Conservation (phyloP, 2,329 filamentous ascomycete species). For the Epichloe uncinata region DNA sequence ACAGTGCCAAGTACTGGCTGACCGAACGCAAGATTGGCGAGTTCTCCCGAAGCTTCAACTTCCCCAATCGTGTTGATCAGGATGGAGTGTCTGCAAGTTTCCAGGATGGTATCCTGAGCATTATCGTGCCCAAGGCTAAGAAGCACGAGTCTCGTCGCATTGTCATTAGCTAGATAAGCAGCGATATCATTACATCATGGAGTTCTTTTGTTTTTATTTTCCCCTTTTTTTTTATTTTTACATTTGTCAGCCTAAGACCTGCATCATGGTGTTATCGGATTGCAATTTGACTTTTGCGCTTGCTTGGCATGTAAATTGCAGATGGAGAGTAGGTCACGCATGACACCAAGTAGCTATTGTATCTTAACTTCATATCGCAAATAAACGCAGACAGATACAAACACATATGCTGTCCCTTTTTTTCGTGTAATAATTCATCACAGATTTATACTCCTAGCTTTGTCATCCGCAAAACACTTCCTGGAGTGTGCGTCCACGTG, state of each 20-base stretch:
- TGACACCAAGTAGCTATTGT: not conserved
- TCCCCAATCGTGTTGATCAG: constrained; percentile 50
- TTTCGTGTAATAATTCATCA: too few relatives aligned
- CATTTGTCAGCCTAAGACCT: not conserved
- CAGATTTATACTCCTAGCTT: too few relatives aligned
- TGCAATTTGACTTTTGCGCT: not conserved
- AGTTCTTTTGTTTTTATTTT: not conserved
- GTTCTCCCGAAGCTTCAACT: constrained; percentile 56
- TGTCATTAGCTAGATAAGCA: constrained; percentile 30
- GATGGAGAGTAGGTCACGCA: not conserved
- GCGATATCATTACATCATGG: not conserved
- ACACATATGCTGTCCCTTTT: too few relatives aligned
- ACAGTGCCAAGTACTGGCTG: constrained; percentile 55
- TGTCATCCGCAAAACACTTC: not conserved
- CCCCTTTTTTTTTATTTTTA: not conserved
- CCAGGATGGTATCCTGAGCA: constrained; percentile 50
- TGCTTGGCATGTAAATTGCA: not conserved
- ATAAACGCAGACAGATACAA: not conserved
- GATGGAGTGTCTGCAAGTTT: constrained; percentile 48
- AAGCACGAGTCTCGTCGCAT: constrained; percentile 45
- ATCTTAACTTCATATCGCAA: not conserved
- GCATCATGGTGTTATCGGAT: constrained; percentile 1
- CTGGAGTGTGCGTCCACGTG: constrained; percentile 17
- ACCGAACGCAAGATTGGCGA: constrained; percentile 52
- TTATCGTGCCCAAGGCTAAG: constrained; percentile 53